These are phyloP conservation scores for Phytophthora capsici DNA, from an alignment of 352 stramenopile species.

Conservation along the genomic window DNA sequence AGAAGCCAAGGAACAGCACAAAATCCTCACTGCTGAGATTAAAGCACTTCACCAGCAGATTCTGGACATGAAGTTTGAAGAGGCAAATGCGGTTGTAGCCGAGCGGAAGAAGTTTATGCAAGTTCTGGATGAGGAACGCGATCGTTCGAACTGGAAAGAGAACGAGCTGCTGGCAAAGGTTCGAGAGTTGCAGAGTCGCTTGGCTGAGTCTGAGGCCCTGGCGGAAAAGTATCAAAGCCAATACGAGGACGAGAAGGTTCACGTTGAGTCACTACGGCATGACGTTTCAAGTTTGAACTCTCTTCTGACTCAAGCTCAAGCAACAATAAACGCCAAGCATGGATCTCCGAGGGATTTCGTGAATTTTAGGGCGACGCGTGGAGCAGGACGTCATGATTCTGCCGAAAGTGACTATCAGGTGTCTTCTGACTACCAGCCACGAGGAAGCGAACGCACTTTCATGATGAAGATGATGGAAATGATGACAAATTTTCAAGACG, in stretches of 20 bases:
- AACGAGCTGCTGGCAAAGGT: conserved; percentile 60
- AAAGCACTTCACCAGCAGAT: conserved; percentile 59
- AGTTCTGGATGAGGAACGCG: conserved; percentile 57
- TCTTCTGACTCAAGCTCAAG: conserved; percentile 67
- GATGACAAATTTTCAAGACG: conserved; percentile 47
- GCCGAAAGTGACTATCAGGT: background rate
- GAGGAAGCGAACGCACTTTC: conserved; percentile 45
- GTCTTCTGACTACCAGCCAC: background rate
- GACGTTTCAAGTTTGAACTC: conserved; percentile 71
- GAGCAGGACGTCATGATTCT: background rate
- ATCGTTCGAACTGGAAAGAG: conserved; percentile 61
- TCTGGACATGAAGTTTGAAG: conserved; percentile 57
- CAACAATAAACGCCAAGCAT: conserved; percentile 54
- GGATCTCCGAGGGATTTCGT: conserved; percentile 10
- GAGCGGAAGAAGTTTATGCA: conserved; percentile 64
- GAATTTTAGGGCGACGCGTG: conserved; percentile 15
- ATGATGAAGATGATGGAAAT: conserved; percentile 77
- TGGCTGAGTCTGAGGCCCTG: conserved; percentile 58
- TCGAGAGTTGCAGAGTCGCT: conserved; percentile 51
- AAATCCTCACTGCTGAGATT: conserved; percentile 30
- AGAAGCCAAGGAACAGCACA: conserved; percentile 40
- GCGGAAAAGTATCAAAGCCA: conserved; percentile 71
- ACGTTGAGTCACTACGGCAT: conserved; percentile 71
- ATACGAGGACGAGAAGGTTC: conserved; percentile 80
- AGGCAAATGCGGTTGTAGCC: conserved; percentile 57